Conservation (phyloP, 768 basidiomycete species). For the Amanita pallidorosea region DNA sequence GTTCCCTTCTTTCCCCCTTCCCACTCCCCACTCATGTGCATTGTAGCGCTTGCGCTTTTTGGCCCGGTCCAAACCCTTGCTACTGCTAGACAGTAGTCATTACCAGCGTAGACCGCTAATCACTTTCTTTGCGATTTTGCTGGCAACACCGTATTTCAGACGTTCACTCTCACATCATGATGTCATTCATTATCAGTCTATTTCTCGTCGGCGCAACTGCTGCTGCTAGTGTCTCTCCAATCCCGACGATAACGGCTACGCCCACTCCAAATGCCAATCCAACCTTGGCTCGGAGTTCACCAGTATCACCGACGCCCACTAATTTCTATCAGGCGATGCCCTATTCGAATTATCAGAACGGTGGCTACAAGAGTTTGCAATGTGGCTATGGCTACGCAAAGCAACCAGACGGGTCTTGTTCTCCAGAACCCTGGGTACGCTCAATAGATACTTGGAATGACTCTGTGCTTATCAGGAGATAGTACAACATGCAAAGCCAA, state of each 20-base stretch:
- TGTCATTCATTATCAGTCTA: constrained; percentile 48
- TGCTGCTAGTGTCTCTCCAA: constrained; percentile 32
- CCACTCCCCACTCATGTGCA: constrained; percentile 5
- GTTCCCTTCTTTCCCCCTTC: constrained; percentile 25
- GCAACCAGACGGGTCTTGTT: constrained; percentile 43
- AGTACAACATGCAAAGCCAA: constrained; percentile 27
- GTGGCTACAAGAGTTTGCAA: constrained; percentile 54
- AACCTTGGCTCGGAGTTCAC: constrained; percentile 13
- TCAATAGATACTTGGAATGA: neutral
- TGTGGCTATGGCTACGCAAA: constrained; percentile 68
- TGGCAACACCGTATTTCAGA: constrained; percentile 22
- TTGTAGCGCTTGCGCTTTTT: constrained; percentile 32
- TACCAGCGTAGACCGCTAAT: constrained; percentile 67
- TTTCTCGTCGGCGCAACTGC: constrained; percentile 45
- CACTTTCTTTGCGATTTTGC: constrained; percentile 21
- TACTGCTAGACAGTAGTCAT: constrained; percentile 58
- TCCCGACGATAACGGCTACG: constrained; percentile 18
- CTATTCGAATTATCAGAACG: constrained; percentile 47
- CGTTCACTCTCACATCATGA: constrained; percentile 47
- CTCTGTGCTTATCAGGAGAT: constrained; percentile 2
- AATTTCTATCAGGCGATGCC: constrained; percentile 42
- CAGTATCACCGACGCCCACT: constrained; percentile 16
- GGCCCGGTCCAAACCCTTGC: constrained; percentile 29
- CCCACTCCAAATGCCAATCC: constrained; percentile 12
- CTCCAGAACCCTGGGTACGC: constrained; percentile 47